These are phyloP conservation scores for Metschnikowia gelsemii DNA, from an alignment of 805 yeast genomes.

Conservation along the genomic window DNA sequence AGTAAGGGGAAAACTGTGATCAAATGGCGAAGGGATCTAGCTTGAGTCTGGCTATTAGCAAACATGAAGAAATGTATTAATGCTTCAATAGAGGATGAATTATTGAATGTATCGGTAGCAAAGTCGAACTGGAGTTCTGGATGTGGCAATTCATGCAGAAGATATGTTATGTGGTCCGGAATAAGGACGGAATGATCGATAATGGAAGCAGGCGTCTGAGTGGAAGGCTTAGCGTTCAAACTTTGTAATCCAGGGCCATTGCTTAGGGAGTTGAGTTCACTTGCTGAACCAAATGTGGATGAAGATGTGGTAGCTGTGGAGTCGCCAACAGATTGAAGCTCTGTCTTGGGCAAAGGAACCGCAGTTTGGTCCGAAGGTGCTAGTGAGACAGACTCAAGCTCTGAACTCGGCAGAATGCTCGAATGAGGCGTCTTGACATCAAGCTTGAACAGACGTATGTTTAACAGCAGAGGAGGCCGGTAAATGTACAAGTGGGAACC, in stretches of 20 bases:
- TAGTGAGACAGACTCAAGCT: conserved; percentile 1
- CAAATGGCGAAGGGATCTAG: conserved; percentile 17
- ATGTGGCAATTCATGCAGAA: conserved; percentile 31
- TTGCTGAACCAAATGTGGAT: conserved; percentile 4
- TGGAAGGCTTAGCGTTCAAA: neutral
- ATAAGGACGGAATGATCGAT: neutral
- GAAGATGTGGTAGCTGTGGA: conserved; percentile 6
- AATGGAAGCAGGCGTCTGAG: neutral
- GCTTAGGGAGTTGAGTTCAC: conserved; percentile 1
- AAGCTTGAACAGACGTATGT: conserved; percentile 18
- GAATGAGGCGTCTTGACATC: conserved; percentile 3
- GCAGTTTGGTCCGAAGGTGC: conserved; percentile 2
- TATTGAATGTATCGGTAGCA: conserved; percentile 31
- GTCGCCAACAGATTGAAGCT: conserved; percentile 4
- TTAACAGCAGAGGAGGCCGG: conserved; percentile 23
- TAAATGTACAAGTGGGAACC: conserved; percentile 67
- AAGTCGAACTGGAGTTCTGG: conserved; percentile 46
- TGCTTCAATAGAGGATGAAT: conserved; percentile 64
- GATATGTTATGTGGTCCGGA: conserved; percentile 25
- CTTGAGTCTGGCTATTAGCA: conserved; percentile 17
- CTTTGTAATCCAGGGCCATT: neutral
- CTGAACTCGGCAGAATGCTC: neutral
- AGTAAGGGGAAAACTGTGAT: conserved; percentile 35
- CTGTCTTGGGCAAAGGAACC: neutral
- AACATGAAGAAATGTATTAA: conserved; percentile 70